phyloP scores from a whole-genome alignment of 2,329 filamentous ascomycete genomes.

The Ascochyta fabae region DNA sequence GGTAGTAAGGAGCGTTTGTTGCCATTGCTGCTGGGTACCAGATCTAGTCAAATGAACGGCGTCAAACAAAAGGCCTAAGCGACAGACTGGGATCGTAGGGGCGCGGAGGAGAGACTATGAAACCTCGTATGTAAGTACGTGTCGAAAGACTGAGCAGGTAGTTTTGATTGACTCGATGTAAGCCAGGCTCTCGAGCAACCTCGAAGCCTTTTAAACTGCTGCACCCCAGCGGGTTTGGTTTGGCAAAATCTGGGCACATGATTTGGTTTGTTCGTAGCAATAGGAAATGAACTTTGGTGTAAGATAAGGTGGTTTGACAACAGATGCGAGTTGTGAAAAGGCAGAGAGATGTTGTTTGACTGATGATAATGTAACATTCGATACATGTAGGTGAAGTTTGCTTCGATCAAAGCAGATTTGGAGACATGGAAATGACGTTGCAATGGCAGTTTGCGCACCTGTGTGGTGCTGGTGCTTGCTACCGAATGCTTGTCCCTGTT shows the following conservation, averaged over 20 bases:
- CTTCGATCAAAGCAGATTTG: conserved; percentile 7
- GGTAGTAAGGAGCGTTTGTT: conserved; percentile 48
- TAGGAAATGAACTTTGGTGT: conserved; percentile 16
- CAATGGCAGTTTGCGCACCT: conserved; percentile 34
- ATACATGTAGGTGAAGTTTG: conserved; percentile 13
- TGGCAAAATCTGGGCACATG: conserved; percentile 19
- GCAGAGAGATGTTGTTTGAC: conserved; percentile 6
- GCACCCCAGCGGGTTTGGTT: conserved; percentile 22
- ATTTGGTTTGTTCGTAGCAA: conserved; percentile 24
- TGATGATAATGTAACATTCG: conserved; percentile 2
- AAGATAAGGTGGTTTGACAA: conserved; percentile 18
- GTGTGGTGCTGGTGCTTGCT: conserved; percentile 39
- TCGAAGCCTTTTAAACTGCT: conserved; percentile 30
- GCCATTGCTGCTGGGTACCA: conserved; percentile 31
- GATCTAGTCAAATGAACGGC: conserved; percentile 8
- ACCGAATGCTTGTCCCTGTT: conserved; percentile 27
- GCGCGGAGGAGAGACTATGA: conserved; percentile 19
- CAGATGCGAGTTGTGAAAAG: conserved; percentile 6
- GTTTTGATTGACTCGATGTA: conserved; percentile 24
- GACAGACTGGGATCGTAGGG: neutral
- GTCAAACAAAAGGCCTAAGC: conserved; percentile 10
- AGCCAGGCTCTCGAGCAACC: conserved; percentile 11
- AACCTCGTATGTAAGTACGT: conserved; percentile 29
- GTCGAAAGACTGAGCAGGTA: conserved; percentile 7
- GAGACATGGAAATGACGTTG: neutral